phyloP scores from a whole-genome alignment of 1,139 yeast genomes.

The Lodderomyces pseudojiufengensis region DNA sequence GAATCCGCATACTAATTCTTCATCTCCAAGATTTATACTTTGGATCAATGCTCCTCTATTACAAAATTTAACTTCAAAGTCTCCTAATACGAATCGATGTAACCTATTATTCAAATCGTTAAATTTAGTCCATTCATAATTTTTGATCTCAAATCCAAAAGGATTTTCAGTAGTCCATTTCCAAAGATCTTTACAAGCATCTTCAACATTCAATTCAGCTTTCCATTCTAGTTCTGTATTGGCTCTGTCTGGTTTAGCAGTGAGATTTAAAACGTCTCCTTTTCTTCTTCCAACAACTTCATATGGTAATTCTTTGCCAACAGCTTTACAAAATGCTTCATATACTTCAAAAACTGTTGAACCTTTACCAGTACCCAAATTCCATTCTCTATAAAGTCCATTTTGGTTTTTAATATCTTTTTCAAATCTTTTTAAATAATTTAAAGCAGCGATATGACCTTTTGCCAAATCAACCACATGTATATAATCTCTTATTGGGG shows the following conservation, averaged over 20 bases:
- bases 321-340: slow-evolving; percentile 62
- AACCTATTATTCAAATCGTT: slow-evolving; percentile 32
- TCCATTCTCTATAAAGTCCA: slow-evolving; percentile 75
- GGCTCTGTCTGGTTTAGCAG: slow-evolving; percentile 71
- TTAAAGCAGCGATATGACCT: slow-evolving; percentile 73
- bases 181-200: slow-evolving; percentile 76
- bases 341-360: slow-evolving; percentile 73
- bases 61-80: slow-evolving; percentile 41
- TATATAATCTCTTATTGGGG: slow-evolving; percentile 79
- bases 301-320: slow-evolving; percentile 64
- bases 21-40: slow-evolving; percentile 33
- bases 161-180: slow-evolving; percentile 73
- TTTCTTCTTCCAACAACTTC: slow-evolving; percentile 64
- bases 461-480: slow-evolving; percentile 81
- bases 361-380: slow-evolving; percentile 79
- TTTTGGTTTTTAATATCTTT: too few relatives aligned
- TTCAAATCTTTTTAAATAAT: slow-evolving; percentile 44
- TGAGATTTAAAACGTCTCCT: slow-evolving; percentile 77
- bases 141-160: slow-evolving; percentile 49
- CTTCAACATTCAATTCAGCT: slow-evolving; percentile 53
- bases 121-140: slow-evolving; percentile 34
- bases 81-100: slow-evolving; percentile 34
- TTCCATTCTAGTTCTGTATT: slow-evolving; percentile 63
- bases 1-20: slow-evolving; percentile 32
- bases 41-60: slow-evolving; percentile 55